phyloP scores from a whole-genome alignment of 441 rosid species.

The Populus tomentosa region DNA sequence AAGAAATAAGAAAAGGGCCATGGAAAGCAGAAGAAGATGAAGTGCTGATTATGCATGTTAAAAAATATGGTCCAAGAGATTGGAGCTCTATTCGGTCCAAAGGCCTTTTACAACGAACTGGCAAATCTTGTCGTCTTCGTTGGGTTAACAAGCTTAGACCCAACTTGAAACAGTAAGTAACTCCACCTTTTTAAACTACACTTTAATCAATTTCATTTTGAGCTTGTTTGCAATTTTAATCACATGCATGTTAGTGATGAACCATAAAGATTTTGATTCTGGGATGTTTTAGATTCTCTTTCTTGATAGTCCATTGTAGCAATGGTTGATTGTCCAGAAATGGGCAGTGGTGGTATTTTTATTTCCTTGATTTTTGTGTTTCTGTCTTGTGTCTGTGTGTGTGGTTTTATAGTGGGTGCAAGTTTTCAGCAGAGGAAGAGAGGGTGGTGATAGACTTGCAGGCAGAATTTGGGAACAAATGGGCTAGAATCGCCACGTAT shows the following conservation, averaged over 20 bases:
- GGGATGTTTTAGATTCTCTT: background rate
- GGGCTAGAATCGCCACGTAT: conserved; percentile 89
- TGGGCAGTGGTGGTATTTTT: background rate
- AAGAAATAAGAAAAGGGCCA: conserved; percentile 80
- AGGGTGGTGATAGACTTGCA: conserved; percentile 83
- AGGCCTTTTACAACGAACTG: conserved; percentile 78
- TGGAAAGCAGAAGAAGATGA: conserved; percentile 93
- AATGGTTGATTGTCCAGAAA: background rate
- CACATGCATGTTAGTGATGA: background rate
- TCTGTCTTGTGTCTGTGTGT: background rate
- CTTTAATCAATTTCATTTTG: background rate
- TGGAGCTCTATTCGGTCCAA: conserved; percentile 99
- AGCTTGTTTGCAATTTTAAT: background rate
- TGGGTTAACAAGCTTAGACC: conserved; percentile 98
- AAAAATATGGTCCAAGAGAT: conserved; percentile 71
- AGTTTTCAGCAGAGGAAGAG: conserved; percentile 84
- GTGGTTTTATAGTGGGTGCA: conserved; percentile 60
- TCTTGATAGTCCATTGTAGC: background rate
- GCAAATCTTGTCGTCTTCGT: conserved; percentile 95
- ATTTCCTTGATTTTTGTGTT: background rate
- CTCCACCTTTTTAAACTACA: no score
- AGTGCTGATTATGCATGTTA: conserved; percentile 65
- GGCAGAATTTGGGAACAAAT: conserved; percentile 79
- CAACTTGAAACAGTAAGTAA: conserved; percentile 64
- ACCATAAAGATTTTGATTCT: background rate